Percentiles rank a stretch among this genome's conserved stretches.
phyloP scores from a whole-genome alignment of 148 eudicot species.

The Nepenthes gracilis region DNA sequence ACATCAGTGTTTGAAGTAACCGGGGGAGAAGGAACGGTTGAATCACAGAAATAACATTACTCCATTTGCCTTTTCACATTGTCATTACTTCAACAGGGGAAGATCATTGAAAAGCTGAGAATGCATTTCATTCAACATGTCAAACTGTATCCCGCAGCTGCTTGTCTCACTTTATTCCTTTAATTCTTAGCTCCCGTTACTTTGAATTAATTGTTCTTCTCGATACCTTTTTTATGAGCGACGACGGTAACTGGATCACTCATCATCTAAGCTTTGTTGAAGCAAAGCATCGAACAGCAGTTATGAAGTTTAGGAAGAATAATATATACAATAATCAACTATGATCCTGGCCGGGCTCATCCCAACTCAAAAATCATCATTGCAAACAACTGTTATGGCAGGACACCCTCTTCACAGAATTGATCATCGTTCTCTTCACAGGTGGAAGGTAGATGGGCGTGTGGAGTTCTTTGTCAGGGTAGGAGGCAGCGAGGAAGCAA shows the following conservation, averaged over 20 bases:
- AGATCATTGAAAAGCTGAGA: too few species aligned
- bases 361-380: conserved; percentile 10
- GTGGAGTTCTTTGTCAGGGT: too few species aligned
- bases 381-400: conserved; percentile 38
- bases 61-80: too few species aligned
- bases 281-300: not conserved
- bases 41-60: too few species aligned
- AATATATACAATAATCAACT: conserved; percentile 9
- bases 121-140: too few species aligned
- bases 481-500: too few species aligned
- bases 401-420: conserved; percentile 19
- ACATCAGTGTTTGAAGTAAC: too few species aligned
- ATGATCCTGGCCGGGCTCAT: not conserved
- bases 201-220: conserved; percentile 38
- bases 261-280: not conserved
- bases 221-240: too few species aligned
- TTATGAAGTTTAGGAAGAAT: not conserved
- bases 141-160: too few species aligned
- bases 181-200: conserved; percentile 13
- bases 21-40: too few species aligned
- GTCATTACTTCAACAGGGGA: too few species aligned
- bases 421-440: conserved; percentile 20
- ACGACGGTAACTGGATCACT: not conserved
- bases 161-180: too few species aligned
- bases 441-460: conserved; percentile 14